Evolutionary conservation across 1,139 yeast species (phyloP).

Genomic region (Yamadazyma diospyri): DNA sequence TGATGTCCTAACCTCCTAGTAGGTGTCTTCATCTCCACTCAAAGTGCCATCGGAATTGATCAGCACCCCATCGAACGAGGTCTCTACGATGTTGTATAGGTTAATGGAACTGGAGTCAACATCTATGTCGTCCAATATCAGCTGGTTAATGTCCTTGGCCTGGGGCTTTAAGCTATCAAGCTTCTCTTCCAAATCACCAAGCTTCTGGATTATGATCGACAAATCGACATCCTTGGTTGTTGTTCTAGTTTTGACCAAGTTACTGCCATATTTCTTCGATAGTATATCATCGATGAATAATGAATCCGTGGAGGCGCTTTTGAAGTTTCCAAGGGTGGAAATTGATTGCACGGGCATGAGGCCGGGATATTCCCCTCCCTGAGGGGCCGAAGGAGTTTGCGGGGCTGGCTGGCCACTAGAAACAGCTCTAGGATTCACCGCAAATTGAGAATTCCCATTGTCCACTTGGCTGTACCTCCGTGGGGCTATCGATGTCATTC

Average conservation of each 20-base stretch:
- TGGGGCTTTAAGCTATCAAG: conserved; percentile 10
- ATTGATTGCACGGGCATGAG: conserved; percentile 24
- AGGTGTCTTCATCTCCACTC: conserved; percentile 13
- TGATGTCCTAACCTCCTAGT: too few relatives aligned
- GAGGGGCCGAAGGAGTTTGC: background rate
- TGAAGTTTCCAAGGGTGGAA: conserved; percentile 27
- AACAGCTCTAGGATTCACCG: conserved; percentile 7
- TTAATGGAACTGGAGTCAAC: conserved; percentile 15
- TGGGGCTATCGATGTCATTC: conserved; percentile 6
- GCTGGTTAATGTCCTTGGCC: conserved; percentile 8
- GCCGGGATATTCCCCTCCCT: conserved; percentile 11
- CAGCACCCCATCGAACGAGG: conserved; percentile 21
- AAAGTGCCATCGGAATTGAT: conserved; percentile 15
- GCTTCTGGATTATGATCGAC: conserved; percentile 11
- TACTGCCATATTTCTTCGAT: conserved; percentile 24
- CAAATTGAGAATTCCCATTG: conserved; percentile 15
- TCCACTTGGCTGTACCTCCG: conserved; percentile 19
- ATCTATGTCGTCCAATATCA: conserved; percentile 14
- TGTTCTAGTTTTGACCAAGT: conserved; percentile 10
- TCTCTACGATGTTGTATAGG: conserved; percentile 22
- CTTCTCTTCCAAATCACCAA: conserved; percentile 12
- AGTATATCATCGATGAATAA: conserved; percentile 30
- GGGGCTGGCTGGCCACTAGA: background rate
- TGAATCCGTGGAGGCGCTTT: conserved; percentile 37
- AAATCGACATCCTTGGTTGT: conserved; percentile 14